Conservation (phyloP, 129 eudicot species). For the Pittosporum tobira region DNA sequence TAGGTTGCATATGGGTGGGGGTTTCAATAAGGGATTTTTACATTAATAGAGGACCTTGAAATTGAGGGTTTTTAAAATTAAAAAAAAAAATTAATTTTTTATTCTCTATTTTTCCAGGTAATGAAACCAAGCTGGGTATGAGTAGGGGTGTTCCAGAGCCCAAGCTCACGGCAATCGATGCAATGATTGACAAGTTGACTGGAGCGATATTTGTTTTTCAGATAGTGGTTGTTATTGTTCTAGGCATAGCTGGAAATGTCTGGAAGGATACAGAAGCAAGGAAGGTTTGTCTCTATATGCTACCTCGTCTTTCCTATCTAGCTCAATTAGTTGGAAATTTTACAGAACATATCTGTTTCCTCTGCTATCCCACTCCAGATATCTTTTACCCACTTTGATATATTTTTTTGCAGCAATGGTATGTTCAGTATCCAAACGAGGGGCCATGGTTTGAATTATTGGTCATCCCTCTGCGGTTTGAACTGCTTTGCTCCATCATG, state of each 20-base stretch:
- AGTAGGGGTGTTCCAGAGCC: conserved; percentile 96
- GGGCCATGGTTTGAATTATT: conserved; percentile 95
- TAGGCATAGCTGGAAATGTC: conserved; percentile 92
- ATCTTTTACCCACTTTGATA: conserved; percentile 11
- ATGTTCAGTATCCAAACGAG: conserved; percentile 75
- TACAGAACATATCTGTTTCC: neutral
- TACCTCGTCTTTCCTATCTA: neutral
- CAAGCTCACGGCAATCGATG: conserved; percentile 98
- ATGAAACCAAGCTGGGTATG: conserved; percentile 97
- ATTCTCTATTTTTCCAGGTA: conserved; percentile 41
- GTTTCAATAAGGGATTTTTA: neutral
- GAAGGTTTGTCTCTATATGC: conserved; percentile 46
- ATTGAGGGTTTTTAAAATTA: neutral
- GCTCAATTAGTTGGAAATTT: neutral
- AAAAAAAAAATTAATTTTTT: no score
- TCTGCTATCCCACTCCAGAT: neutral
- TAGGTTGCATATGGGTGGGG: neutral
- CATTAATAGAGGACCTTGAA: neutral
- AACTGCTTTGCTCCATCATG: conserved; percentile 98
- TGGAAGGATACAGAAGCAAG: conserved; percentile 98
- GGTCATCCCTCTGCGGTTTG: conserved; percentile 89
- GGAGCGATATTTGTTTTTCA: conserved; percentile 95
- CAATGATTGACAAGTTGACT: conserved; percentile 99
- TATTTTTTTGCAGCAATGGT: conserved; percentile 79
- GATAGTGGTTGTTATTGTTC: conserved; percentile 86